A percentile compares a stretch with the other conserved stretches of the same genome.
phyloP scores from a whole-genome alignment of 2,329 filamentous ascomycete genomes.

The Dendrostoma leiphaemia region DNA sequence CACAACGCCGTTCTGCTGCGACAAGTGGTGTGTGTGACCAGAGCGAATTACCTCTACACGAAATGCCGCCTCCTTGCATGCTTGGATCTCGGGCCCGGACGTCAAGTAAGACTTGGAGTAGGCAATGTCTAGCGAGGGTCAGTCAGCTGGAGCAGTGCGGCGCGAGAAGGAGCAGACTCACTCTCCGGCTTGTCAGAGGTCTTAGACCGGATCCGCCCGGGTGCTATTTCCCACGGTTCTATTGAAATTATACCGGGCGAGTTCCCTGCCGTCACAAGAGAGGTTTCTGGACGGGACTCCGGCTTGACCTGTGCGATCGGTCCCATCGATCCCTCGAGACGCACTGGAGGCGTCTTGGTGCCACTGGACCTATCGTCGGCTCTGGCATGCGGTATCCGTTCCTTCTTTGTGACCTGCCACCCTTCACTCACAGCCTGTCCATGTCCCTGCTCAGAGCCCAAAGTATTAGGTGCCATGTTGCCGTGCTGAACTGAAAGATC shows the following conservation, averaged over 20 bases:
- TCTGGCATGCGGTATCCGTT: not conserved
- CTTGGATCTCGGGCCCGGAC: slow-evolving; percentile 19
- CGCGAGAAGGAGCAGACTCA: not conserved
- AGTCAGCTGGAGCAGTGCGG: not conserved
- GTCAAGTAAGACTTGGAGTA: slow-evolving; percentile 30
- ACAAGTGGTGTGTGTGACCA: slow-evolving; percentile 20
- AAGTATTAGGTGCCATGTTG: no score
- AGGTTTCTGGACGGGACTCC: no score
- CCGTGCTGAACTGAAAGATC: no score
- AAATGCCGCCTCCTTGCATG: slow-evolving; percentile 26
- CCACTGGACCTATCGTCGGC: not conserved
- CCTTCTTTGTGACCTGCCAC: not conserved
- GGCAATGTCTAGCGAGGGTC: slow-evolving; percentile 25
- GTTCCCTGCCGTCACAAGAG: not conserved
- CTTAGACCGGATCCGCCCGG: not conserved
- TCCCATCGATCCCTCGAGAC: not conserved
- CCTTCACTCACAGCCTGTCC: no score
- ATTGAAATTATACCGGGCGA: not conserved
- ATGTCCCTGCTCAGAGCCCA: no score
- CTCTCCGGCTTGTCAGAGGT: not conserved
- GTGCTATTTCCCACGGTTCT: slow-evolving; percentile 1
- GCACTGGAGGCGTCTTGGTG: not conserved
- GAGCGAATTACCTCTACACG: slow-evolving; percentile 26
- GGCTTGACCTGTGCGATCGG: not conserved
- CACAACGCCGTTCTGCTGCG: slow-evolving; percentile 18